Evolutionary conservation across 1,139 yeast genomes (phyloP).

Genomic region (Hyphopichia buzzinii): DNA sequence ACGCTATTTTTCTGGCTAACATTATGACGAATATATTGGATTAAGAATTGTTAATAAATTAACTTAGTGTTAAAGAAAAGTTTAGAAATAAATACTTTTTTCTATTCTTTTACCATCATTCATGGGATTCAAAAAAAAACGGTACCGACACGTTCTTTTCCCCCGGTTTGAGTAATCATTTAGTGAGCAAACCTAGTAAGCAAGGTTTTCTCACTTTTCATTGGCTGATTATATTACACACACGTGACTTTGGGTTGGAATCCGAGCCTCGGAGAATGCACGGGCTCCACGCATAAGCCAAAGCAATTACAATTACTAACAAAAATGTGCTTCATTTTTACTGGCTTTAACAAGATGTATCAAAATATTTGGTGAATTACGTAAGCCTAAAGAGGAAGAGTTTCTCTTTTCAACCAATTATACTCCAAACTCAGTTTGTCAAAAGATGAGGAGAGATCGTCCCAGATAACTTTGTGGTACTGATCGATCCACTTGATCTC

Average conservation of each 20-base stretch:
- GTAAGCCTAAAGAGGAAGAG: conserved; percentile 34
- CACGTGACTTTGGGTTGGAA: neutral
- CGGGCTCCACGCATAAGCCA: neutral
- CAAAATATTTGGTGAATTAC: neutral
- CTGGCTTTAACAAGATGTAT: neutral
- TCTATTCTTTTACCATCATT: neutral
- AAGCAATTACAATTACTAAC: neutral
- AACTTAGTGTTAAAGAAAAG: neutral
- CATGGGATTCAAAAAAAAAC: too few relatives aligned
- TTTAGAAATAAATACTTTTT: neutral
- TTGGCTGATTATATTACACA: neutral
- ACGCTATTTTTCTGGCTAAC: conserved; percentile 12
- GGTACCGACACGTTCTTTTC: too few relatives aligned
- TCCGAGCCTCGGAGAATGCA: neutral
- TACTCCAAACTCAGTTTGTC: conserved; percentile 53
- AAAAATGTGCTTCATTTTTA: neutral
- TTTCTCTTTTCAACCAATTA: conserved; percentile 78
- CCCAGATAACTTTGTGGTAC: conserved; percentile 66
- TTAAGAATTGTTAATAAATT: neutral
- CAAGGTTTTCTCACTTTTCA: neutral
- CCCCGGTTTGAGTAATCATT: neutral
- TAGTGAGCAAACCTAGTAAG: neutral
- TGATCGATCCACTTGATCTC: conserved; percentile 69
- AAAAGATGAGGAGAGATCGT: conserved; percentile 46
- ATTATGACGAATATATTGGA: conserved; percentile 5